A percentile compares a stretch with the other conserved stretches of the same genome.
Evolutionary conservation across 2,329 filamentous ascomycete genomes (phyloP).

Genomic region (Elsinoe australis): DNA sequence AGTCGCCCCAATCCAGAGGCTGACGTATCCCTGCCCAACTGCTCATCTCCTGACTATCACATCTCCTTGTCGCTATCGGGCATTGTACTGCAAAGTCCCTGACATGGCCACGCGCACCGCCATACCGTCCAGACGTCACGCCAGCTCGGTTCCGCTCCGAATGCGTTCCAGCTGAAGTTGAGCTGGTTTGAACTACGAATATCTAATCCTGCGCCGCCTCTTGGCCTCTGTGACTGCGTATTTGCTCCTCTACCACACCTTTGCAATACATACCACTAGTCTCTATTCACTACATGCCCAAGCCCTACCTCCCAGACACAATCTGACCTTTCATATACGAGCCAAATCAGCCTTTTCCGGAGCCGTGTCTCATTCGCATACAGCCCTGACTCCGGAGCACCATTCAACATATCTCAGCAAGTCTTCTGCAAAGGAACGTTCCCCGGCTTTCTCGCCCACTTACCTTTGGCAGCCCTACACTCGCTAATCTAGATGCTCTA

Average conservation of each 20-base stretch:
- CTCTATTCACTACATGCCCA: no score
- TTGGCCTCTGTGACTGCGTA: slow-evolving; percentile 15
- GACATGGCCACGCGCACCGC: slow-evolving; percentile 11
- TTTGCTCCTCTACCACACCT: neutral
- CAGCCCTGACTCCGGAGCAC: no score
- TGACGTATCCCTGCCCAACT: slow-evolving; percentile 10
- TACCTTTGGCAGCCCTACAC: neutral
- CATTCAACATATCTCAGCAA: neutral
- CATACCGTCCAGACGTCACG: slow-evolving; percentile 10
- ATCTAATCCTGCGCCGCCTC: slow-evolving; percentile 11
- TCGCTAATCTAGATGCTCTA: slow-evolving; percentile 9
- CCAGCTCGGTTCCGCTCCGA: neutral
- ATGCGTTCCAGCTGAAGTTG: slow-evolving; percentile 5
- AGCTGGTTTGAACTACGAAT: slow-evolving; percentile 14
- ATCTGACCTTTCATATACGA: slow-evolving; percentile 2
- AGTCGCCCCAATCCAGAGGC: neutral
- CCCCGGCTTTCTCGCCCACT: neutral
- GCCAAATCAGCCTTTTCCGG: neutral
- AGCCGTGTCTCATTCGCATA: neutral
- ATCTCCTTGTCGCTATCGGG: neutral
- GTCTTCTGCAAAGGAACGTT: neutral
- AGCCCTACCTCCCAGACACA: neutral
- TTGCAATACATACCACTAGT: neutral
- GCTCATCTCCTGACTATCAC: slow-evolving; percentile 12
- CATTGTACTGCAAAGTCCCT: neutral